phyloP scores from a whole-genome alignment of 495 filamentous ascomycete species.

The Choiromyces venosus region DNA sequence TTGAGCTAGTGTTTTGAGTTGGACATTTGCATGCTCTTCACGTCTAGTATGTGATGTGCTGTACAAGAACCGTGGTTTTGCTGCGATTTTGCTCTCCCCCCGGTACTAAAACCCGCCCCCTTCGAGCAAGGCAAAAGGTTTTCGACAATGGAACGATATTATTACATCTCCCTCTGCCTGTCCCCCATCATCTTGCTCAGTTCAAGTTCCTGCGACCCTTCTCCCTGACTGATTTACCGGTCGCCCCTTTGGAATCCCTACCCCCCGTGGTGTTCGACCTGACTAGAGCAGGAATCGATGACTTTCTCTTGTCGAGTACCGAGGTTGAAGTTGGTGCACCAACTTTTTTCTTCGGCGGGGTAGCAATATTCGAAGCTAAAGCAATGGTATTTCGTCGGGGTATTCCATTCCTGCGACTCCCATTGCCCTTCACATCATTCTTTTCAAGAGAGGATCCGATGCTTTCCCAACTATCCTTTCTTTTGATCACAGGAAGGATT shows the following conservation, averaged over 20 bases:
- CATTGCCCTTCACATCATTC: not conserved
- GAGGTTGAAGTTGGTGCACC: not conserved
- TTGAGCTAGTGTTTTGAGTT: not conserved
- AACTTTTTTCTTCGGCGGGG: not conserved
- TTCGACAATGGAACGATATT: not conserved
- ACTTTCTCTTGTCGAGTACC: constrained; percentile 9
- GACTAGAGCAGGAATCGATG: constrained; percentile 15
- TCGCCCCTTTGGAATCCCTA: constrained; percentile 21
- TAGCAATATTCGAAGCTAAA: not conserved
- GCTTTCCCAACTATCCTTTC: not conserved
- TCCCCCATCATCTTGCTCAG: not conserved
- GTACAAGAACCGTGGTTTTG: not conserved
- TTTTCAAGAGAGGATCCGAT: not conserved
- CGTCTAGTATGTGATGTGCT: not conserved
- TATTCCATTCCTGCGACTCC: not conserved
- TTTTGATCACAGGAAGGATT: not conserved
- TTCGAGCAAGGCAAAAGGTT: not conserved
- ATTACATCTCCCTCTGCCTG: not conserved
- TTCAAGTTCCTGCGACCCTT: not conserved
- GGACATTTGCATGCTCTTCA: not conserved
- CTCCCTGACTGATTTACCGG: not conserved
- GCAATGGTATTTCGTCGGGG: not conserved
- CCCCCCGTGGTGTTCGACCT: constrained; percentile 21
- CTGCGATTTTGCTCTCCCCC: not conserved
- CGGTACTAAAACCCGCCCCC: not conserved